Percentiles rank a stretch among this genome's conserved stretches.
These are phyloP conservation scores for Peronosclerospora sorghi DNA, from an alignment of 352 stramenopile genomes.

Conservation along the genomic window DNA sequence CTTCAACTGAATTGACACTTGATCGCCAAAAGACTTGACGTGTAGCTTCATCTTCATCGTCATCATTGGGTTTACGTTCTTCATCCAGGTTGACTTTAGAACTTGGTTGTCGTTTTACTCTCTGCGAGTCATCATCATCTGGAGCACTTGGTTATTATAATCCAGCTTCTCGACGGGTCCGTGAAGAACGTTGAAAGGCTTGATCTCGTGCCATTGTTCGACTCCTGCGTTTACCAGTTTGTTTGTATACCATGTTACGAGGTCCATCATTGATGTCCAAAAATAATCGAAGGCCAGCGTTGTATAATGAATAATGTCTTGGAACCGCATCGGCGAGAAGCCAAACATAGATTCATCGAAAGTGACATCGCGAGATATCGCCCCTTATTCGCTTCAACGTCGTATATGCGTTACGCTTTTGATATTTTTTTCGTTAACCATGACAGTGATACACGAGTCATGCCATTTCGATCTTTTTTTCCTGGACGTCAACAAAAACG, in stretches of 20 bases:
- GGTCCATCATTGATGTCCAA: not conserved
- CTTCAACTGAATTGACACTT: not conserved
- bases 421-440: not conserved
- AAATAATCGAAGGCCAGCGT: not conserved
- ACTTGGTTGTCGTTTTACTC: not conserved
- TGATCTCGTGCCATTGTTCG: not conserved
- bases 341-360: not conserved
- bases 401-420: not conserved
- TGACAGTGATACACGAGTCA: not conserved
- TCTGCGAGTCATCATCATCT: not conserved
- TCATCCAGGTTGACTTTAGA: not conserved
- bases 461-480: not conserved
- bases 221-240: not conserved
- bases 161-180: not conserved
- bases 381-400: not conserved
- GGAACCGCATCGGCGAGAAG: not conserved
- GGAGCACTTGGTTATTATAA: not conserved
- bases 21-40: not conserved
- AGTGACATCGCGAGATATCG: not conserved
- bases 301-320: not conserved
- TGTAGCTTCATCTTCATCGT: not conserved
- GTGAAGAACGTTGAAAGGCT: not conserved
- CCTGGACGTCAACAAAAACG: not conserved
- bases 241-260: not conserved
- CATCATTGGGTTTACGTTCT: not conserved